A percentile compares a stretch with the other conserved stretches of the same genome.
These are phyloP conservation scores for Botryotinia narcissicola DNA, from an alignment of 2,329 filamentous ascomycete species.

Conservation along the genomic window DNA sequence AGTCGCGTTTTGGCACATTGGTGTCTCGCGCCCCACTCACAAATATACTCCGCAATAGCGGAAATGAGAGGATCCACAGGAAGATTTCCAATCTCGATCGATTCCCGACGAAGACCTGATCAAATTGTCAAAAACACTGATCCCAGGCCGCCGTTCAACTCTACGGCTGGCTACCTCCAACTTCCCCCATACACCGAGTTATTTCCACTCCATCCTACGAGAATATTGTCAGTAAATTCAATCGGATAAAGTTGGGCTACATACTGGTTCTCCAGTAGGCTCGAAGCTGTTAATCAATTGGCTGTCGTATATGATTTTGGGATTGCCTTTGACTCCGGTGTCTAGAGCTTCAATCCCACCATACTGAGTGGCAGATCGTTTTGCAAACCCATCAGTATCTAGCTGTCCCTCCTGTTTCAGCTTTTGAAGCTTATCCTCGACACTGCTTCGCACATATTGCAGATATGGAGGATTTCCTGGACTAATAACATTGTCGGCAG, in stretches of 20 bases:
- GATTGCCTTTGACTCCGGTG: constrained; percentile 51
- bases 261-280: constrained; percentile 63
- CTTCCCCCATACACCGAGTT: constrained; percentile 12
- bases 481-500: constrained; percentile 69
- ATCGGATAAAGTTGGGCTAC: constrained; percentile 32
- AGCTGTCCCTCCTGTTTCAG: constrained; percentile 47
- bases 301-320: constrained; percentile 65
- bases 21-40: not conserved
- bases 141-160: not conserved
- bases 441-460: constrained; percentile 65
- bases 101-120: not conserved
- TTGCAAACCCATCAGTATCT: constrained; percentile 38
- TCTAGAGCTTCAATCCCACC: constrained; percentile 43
- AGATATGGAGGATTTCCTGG: constrained; percentile 70
- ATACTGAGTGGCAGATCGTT: constrained; percentile 29
- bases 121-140: not conserved
- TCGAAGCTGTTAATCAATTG: constrained; percentile 63
- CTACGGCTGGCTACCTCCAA: not conserved
- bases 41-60: not conserved
- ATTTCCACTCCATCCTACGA: constrained; percentile 15
- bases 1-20: not conserved
- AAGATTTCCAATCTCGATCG: not conserved
- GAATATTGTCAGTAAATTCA: not conserved
- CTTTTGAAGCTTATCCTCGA: constrained; percentile 56
- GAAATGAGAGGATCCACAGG: not conserved